phyloP scores from a whole-genome alignment of 2,329 filamentous ascomycete genomes.

The Dothideomycetes sp. region DNA sequence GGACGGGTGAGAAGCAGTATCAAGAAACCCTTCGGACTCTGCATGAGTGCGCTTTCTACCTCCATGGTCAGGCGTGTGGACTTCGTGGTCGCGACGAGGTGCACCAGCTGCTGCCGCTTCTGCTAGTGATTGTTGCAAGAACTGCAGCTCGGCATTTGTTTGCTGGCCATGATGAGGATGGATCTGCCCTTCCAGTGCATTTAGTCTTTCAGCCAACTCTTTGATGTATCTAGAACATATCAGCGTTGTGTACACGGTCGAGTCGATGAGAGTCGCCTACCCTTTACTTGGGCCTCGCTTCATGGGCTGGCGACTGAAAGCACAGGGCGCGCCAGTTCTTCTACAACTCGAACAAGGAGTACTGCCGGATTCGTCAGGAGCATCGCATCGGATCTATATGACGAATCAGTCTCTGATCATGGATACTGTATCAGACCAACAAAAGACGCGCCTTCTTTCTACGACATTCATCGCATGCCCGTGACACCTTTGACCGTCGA shows the following conservation, averaged over 20 bases:
- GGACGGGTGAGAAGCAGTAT: background rate
- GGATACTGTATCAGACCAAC: too few relatives aligned
- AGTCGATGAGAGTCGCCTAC: background rate
- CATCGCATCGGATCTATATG: slow-evolving; percentile 67
- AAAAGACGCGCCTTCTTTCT: slow-evolving; percentile 11
- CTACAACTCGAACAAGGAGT: slow-evolving; percentile 73
- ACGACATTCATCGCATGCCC: slow-evolving; percentile 14
- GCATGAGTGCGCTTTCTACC: slow-evolving; percentile 6
- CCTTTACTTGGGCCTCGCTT: slow-evolving; percentile 61
- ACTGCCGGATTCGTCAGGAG: slow-evolving; percentile 60
- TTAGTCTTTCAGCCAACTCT: slow-evolving; percentile 74
- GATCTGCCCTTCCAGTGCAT: slow-evolving; percentile 71
- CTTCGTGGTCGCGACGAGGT: slow-evolving; percentile 8
- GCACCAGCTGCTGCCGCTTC: slow-evolving; percentile 12
- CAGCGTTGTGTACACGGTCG: too few relatives aligned
- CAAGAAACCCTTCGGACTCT: slow-evolving; percentile 3
- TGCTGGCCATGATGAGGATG: slow-evolving; percentile 18
- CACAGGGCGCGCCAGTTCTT: slow-evolving; percentile 62
- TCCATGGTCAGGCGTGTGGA: slow-evolving; percentile 3
- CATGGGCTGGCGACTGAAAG: slow-evolving; percentile 80
- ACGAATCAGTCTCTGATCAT: slow-evolving; percentile 4
- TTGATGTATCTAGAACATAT: slow-evolving; percentile 56
- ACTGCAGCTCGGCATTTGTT: slow-evolving; percentile 18
- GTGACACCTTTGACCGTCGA: slow-evolving; percentile 12
- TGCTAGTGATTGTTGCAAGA: slow-evolving; percentile 18